Percentiles rank a stretch among this genome's conserved stretches.
phyloP scores from a whole-genome alignment of 2,329 filamentous ascomycete genomes.

The Pseudogymnoascus sp. region DNA sequence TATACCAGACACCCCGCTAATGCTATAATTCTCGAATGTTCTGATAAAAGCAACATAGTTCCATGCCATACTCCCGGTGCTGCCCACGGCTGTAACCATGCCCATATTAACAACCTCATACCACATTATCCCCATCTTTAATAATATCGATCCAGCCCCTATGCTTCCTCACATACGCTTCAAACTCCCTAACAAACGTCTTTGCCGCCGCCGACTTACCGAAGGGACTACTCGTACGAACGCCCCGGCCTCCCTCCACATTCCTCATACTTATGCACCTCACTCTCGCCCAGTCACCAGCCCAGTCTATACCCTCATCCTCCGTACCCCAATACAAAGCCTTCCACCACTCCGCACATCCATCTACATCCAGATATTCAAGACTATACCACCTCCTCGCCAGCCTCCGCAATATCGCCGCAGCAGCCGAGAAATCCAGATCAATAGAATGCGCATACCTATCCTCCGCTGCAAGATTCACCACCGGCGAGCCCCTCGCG shows the following conservation, averaged over 20 bases:
- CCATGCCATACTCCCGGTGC: neutral
- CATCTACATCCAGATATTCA: slow-evolving; percentile 53
- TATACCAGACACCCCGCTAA: neutral
- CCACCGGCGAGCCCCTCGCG: slow-evolving; percentile 32
- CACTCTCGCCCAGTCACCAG: neutral
- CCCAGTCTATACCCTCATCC: neutral
- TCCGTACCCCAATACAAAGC: slow-evolving; percentile 15
- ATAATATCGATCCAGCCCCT: neutral
- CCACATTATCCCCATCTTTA: neutral
- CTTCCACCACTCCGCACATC: slow-evolving; percentile 44
- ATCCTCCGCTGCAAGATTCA: slow-evolving; percentile 47
- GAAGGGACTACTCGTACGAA: neutral
- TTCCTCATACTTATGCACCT: neutral
- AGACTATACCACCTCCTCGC: slow-evolving; percentile 47
- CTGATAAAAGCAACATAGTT: neutral
- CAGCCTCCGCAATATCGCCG: slow-evolving; percentile 45
- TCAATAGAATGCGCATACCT: slow-evolving; percentile 50
- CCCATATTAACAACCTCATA: neutral
- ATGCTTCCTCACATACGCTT: neutral
- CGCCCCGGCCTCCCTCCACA: neutral
- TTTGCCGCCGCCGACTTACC: neutral
- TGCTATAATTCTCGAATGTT: neutral
- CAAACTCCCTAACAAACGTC: neutral
- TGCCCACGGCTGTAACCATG: neutral
- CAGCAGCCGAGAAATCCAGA: slow-evolving; percentile 50